Conservation (phyloP, 768 basidiomycete species). For the Serpula lacrymans region DNA sequence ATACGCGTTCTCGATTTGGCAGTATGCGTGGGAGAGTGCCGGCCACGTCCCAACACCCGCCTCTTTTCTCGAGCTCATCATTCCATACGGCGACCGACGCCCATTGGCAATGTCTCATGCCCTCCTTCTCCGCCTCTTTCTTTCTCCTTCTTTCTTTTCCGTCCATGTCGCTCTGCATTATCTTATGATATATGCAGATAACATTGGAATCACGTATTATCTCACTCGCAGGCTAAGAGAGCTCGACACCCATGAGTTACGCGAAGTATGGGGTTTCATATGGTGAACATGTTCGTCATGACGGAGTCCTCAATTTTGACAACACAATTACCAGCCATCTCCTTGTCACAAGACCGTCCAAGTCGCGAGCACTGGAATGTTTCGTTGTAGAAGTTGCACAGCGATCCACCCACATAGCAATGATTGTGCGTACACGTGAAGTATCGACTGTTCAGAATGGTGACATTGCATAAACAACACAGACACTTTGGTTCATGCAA, state of each 20-base stretch:
- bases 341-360: conserved; percentile 87
- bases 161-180: conserved; percentile 93
- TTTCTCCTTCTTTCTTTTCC: conserved; percentile 89
- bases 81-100: conserved; percentile 9
- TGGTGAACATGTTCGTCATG: conserved; percentile 46
- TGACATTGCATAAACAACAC: conserved; percentile 10
- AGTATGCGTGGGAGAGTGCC: no score
- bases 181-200: conserved; percentile 75
- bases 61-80: conserved; percentile 5
- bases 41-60: background rate
- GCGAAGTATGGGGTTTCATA: conserved; percentile 88
- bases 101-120: conserved; percentile 67
- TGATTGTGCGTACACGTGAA: conserved; percentile 68
- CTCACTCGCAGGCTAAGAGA: conserved; percentile 71
- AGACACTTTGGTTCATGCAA: conserved; percentile 99
- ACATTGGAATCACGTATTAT: conserved; percentile 91
- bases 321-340: conserved; percentile 65
- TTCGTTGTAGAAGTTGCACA: conserved; percentile 89
- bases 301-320: conserved; percentile 11
- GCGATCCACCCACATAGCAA: conserved; percentile 90
- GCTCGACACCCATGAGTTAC: conserved; percentile 65
- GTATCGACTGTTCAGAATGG: conserved; percentile 13
- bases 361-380: conserved; percentile 88
- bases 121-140: conserved; percentile 85
- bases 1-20: no score